Base-by-base conservation (phyloP, 345 rosid species). In the Kernera saxatilis region DNA sequence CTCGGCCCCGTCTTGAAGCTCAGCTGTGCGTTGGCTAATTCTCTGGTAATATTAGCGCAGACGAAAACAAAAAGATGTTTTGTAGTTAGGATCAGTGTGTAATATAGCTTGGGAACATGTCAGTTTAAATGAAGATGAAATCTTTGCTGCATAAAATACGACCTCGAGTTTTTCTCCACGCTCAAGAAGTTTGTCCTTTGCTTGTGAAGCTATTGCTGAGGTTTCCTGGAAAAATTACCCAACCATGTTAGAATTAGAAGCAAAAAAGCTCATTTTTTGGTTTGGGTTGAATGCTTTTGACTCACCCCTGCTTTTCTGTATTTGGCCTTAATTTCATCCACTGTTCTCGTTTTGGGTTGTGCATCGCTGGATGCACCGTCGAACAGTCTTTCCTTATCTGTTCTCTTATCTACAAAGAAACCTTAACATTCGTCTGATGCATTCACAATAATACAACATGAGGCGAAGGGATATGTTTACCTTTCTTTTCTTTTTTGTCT, bases 151-250 rank as follows among this genome's bases (percentile, higher is more conserved):
- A 4, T 45, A 18, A 37, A 5, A 37, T 22, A 22, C 25, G 49
- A 90, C 97, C 93, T 87, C 84, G 6, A 90, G 97, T 69, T 90
- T 90, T 80, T 93, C 97, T 61, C 77, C 79, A 5, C 92, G 89
- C 77, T 88, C 83, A 0, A 77, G 71, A 60, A 94, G 97, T 77
- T 88, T 88, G 66, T 94, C 85, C 74, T 78, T 87, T 70, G 96
- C 93, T 14, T 71, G 86, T 58, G 86, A 80, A 63, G 96, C 97
- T 23, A 85, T 87, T 18, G 92, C 74, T 35, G 90, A 79, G 21
- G 90, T 85, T 76, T 85, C 91, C 96, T 88, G 86, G 35, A 78
- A 81, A 26, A 29, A 45, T 2, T 23, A 35, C 27, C 27, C 7
- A 73, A 54, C 33, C 3, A 69, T 54, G 58, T 82, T 49, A 82